Conservation (phyloP, 1,284 basidiomycete genomes). For the Ustilago crameri region DNA sequence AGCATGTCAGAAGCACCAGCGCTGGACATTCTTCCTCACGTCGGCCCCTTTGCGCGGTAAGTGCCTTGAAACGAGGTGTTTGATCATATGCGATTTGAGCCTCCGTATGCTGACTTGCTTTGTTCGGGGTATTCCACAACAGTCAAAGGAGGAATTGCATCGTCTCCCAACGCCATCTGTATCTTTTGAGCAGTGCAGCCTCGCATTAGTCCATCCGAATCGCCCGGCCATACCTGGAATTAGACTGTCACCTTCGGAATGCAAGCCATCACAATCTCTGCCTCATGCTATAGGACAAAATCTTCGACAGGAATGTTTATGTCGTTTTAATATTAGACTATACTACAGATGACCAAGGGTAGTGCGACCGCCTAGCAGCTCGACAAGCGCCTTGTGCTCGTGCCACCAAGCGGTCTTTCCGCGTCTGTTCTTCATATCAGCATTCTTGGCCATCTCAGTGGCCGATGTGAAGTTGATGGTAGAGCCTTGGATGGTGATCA, state of each 20-base stretch:
- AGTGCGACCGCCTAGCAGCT: slow-evolving; percentile 59
- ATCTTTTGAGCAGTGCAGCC: slow-evolving; percentile 38
- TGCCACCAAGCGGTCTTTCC: slow-evolving; percentile 87
- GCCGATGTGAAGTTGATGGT: slow-evolving; percentile 84
- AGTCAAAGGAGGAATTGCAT: slow-evolving; percentile 50
- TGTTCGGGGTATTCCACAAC: background rate
- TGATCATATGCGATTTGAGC: too few relatives aligned
- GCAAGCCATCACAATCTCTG: background rate
- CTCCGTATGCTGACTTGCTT: background rate
- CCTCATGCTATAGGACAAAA: background rate
- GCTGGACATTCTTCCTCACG: slow-evolving; percentile 50
- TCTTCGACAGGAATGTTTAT: background rate
- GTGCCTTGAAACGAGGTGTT: background rate
- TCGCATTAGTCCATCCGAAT: too few relatives aligned
- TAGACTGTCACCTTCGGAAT: too few relatives aligned
- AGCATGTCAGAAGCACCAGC: slow-evolving; percentile 34
- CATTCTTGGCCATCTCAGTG: slow-evolving; percentile 82
- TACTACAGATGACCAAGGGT: slow-evolving; percentile 38
- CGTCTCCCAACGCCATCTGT: slow-evolving; percentile 43
- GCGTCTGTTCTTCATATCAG: slow-evolving; percentile 89
- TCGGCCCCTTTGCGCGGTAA: slow-evolving; percentile 42
- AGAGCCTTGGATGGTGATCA: slow-evolving; percentile 89
- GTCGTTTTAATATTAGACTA: background rate
- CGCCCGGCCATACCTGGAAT: too few relatives aligned
- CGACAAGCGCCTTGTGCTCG: slow-evolving; percentile 54